These are phyloP conservation scores for Samsoniella hepiali DNA, from an alignment of 2,329 filamentous ascomycete species.

Conservation along the genomic window DNA sequence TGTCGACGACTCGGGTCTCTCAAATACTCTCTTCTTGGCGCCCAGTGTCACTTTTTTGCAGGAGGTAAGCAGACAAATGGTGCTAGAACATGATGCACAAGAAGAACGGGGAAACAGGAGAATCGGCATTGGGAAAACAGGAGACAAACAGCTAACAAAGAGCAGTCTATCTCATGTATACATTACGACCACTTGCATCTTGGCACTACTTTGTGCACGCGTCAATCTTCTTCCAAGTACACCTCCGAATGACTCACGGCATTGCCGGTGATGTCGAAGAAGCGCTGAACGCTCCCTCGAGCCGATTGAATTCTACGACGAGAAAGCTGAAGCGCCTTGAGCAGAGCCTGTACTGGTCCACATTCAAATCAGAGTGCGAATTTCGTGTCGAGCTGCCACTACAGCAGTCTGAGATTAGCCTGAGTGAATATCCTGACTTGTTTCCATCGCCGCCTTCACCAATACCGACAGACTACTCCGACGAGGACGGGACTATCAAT, in stretches of 20 bases:
- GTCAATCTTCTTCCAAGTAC: conserved; percentile 33
- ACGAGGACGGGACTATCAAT: neutral
- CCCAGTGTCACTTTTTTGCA: conserved; percentile 38
- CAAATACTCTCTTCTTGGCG: conserved; percentile 29
- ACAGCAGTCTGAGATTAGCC: conserved; percentile 34
- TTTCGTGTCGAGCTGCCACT: conserved; percentile 38
- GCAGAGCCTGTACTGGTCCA: conserved; percentile 42
- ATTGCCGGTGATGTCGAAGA: conserved; percentile 19
- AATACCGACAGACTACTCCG: conserved; percentile 8
- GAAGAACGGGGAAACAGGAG: neutral
- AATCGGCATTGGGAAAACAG: too few species aligned
- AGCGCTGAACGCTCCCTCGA: conserved; percentile 11
- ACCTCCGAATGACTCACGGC: conserved; percentile 27
- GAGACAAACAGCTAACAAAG: neutral
- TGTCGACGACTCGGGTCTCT: conserved; percentile 27
- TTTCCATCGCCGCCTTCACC: conserved; percentile 29
- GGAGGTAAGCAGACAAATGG: conserved; percentile 23
- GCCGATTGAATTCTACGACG: conserved; percentile 8
- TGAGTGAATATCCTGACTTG: conserved; percentile 33
- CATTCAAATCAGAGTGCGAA: conserved; percentile 42
- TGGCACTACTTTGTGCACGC: conserved; percentile 36
- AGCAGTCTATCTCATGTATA: conserved; percentile 39
- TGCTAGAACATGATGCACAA: neutral
- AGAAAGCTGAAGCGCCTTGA: conserved; percentile 31
- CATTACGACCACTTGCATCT: conserved; percentile 34